A percentile compares a stretch with the other conserved stretches of the same genome.
phyloP scores from a whole-genome alignment of 805 yeast species.

The Lipomyces anomalus region DNA sequence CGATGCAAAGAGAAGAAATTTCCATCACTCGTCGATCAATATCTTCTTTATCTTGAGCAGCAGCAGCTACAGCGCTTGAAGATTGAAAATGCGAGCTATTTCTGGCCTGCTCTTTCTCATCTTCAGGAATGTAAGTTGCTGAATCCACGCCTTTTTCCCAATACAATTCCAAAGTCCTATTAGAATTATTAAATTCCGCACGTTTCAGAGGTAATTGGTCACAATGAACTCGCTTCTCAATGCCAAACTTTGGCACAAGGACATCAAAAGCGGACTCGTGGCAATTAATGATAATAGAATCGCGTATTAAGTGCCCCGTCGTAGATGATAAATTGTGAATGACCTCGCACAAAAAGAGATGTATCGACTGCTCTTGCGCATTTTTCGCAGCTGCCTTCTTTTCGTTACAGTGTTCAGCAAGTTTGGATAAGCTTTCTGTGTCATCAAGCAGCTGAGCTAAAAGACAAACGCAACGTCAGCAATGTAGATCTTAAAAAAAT shows the following conservation, averaged over 20 bases:
- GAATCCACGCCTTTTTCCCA: constrained; percentile 94
- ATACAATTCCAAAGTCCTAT: constrained; percentile 66
- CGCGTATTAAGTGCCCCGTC: constrained; percentile 75
- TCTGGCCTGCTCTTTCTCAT: constrained; percentile 72
- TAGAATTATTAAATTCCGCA: constrained; percentile 78
- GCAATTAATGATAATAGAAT: constrained; percentile 85
- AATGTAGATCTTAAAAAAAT: constrained; percentile 1
- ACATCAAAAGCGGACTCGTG: constrained; percentile 96
- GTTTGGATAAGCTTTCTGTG: constrained; percentile 60
- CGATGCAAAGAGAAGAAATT: constrained; percentile 8
- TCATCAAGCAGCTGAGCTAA: constrained; percentile 1
- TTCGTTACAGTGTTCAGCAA: constrained; percentile 90
- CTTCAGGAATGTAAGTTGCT: constrained; percentile 86
- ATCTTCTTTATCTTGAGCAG: constrained; percentile 43
- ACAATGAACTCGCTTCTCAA: constrained; percentile 94
- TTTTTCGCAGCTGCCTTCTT: constrained; percentile 88
- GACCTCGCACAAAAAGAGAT: constrained; percentile 74
- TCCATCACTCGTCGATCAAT: constrained; percentile 24
- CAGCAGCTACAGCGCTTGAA: constrained; percentile 60
- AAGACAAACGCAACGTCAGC: constrained; percentile 21
- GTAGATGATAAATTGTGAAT: constrained; percentile 64
- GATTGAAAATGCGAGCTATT: constrained; percentile 70
- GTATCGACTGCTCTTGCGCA: constrained; percentile 94
- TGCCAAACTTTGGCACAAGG: constrained; percentile 84
- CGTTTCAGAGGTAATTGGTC: constrained; percentile 89